A percentile compares a stretch with the other conserved stretches of the same genome.
These are phyloP conservation scores for Acephala macrosclerotiorum DNA, from an alignment of 2,329 filamentous ascomycete species.

Conservation along the genomic window DNA sequence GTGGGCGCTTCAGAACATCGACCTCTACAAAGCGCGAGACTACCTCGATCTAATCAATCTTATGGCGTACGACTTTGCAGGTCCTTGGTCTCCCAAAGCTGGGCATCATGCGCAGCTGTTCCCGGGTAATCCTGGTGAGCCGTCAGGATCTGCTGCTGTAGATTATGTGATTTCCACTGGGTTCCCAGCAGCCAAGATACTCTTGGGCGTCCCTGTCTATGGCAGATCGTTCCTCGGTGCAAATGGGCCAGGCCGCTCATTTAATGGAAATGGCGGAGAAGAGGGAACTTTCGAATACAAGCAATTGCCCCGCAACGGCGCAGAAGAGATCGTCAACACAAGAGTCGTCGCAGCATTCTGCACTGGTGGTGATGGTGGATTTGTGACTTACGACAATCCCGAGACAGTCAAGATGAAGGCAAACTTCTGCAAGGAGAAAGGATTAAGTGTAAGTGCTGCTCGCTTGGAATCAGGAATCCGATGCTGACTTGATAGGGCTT, in stretches of 20 bases:
- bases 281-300: slow-evolving; percentile 79
- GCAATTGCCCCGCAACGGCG: slow-evolving; percentile 66
- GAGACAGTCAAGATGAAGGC: slow-evolving; percentile 80
- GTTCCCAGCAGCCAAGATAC: slow-evolving; percentile 74
- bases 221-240: slow-evolving; percentile 77
- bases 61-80: slow-evolving; percentile 82
- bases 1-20: slow-evolving; percentile 72
- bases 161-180: slow-evolving; percentile 70
- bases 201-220: slow-evolving; percentile 78
- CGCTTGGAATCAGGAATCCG: not conserved
- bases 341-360: slow-evolving; percentile 75
- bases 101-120: slow-evolving; percentile 83
- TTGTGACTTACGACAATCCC: slow-evolving; percentile 81
- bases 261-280: slow-evolving; percentile 61
- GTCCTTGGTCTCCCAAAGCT: slow-evolving; percentile 70
- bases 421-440: slow-evolving; percentile 73
- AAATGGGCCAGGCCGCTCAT: slow-evolving; percentile 68
- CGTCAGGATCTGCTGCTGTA: slow-evolving; percentile 72
- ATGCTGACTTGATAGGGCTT: slow-evolving; percentile 60
- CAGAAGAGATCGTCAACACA: slow-evolving; percentile 73
- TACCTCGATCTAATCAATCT: slow-evolving; percentile 80
- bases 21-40: slow-evolving; percentile 66
- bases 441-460: slow-evolving; percentile 60
- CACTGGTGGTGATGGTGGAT: slow-evolving; percentile 75
- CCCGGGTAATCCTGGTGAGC: slow-evolving; percentile 60